These are phyloP conservation scores for Cladophialophora psammophila DNA, from an alignment of 2,329 filamentous ascomycete genomes.

Conservation along the genomic window DNA sequence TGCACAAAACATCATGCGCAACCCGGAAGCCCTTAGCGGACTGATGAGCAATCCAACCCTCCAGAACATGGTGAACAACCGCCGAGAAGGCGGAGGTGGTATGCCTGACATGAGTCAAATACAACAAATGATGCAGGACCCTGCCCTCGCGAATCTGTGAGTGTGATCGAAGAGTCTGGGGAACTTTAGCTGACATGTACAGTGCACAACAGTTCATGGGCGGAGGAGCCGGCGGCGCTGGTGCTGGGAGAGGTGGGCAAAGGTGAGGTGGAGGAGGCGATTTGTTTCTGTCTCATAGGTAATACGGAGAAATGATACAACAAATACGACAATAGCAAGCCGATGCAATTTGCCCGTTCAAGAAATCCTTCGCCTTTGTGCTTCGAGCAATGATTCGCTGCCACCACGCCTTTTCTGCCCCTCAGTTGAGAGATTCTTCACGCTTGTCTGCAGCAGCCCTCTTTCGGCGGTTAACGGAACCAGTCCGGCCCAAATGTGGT, in stretches of 20 bases:
- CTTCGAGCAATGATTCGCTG: not conserved
- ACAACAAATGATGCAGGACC: conserved; percentile 84
- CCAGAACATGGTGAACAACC: conserved; percentile 43
- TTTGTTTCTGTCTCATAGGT: conserved; percentile 10
- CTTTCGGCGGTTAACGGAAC: not conserved
- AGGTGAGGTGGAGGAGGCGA: conserved; percentile 19
- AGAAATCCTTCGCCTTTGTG: not conserved
- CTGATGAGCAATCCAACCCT: conserved; percentile 85
- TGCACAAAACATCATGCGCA: conserved; percentile 97
- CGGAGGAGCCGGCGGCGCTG: conserved; percentile 54
- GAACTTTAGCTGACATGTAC: conserved; percentile 19
- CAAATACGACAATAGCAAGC: conserved; percentile 8
- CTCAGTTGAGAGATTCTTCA: not conserved
- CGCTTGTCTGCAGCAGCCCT: not conserved
- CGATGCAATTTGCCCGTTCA: not conserved
- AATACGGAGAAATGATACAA: conserved; percentile 32
- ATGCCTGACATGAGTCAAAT: conserved; percentile 78
- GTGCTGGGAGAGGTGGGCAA: conserved; percentile 34
- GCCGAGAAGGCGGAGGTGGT: conserved; percentile 67
- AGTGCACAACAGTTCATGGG: conserved; percentile 75
- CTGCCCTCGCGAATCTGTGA: conserved; percentile 91
- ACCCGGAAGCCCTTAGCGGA: conserved; percentile 89
- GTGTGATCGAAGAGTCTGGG: conserved; percentile 47
- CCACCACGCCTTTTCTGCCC: not conserved
- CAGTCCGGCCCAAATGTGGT: not conserved